phyloP scores from a whole-genome alignment of 2,329 filamentous ascomycete species.

The Amylocarpus encephaloides region DNA sequence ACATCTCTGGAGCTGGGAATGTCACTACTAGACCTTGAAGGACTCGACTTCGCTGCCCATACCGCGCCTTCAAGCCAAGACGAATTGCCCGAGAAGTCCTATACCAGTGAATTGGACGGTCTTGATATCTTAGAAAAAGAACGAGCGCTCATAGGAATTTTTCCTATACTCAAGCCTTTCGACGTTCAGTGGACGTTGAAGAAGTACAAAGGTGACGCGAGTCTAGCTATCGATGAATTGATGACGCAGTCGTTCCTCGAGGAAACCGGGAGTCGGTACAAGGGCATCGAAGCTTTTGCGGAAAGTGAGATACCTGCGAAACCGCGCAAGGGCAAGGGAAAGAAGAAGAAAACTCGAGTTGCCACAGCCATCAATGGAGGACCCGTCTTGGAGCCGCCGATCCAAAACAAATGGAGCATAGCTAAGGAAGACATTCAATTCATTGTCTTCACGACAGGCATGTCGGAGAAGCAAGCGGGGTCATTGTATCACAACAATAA shows the following conservation, averaged over 20 bases:
- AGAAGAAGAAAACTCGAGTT: conserved; percentile 19
- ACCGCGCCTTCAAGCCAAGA: conserved; percentile 44
- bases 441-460: conserved; percentile 45
- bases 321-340: conserved; percentile 34
- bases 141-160: conserved; percentile 59
- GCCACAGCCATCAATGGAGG: not conserved
- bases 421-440: conserved; percentile 54
- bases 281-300: conserved; percentile 79
- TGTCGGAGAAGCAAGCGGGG: conserved; percentile 42
- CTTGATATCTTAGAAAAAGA: conserved; percentile 57
- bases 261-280: conserved; percentile 54
- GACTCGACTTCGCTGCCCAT: conserved; percentile 17
- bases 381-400: not conserved
- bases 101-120: conserved; percentile 29
- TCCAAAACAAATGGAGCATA: conserved; percentile 51
- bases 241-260: conserved; percentile 74
- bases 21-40: conserved; percentile 22
- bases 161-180: conserved; percentile 59
- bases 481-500: conserved; percentile 56
- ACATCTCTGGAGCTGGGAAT: conserved; percentile 26
- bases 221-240: conserved; percentile 69
- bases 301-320: conserved; percentile 39
- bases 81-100: conserved; percentile 29
- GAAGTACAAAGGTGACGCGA: conserved; percentile 61
- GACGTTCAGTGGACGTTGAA: conserved; percentile 62